phyloP scores from a whole-genome alignment of 768 basidiomycete genomes.

The Boletus rubroflammeus region DNA sequence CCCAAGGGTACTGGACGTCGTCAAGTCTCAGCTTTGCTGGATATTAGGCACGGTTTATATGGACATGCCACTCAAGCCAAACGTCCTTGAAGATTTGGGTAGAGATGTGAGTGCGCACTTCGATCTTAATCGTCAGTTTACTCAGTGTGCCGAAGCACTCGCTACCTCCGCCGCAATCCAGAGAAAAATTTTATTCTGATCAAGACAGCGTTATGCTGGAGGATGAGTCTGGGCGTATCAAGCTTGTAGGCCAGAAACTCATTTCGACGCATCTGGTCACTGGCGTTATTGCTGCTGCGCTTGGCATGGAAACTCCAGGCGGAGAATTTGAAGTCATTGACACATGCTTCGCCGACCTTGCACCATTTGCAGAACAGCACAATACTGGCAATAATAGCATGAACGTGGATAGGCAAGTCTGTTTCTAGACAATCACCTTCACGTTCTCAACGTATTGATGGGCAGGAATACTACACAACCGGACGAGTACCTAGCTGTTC shows the following conservation, averaged over 20 bases:
- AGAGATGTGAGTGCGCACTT: conserved; percentile 66
- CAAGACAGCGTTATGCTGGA: conserved; percentile 87
- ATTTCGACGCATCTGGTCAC: conserved; percentile 69
- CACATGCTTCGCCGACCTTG: conserved; percentile 78
- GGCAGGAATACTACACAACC: conserved; percentile 19
- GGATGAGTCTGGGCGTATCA: conserved; percentile 92
- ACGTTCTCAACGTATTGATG: conserved; percentile 8
- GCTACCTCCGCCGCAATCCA: conserved; percentile 78
- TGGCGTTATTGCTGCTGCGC: conserved; percentile 83
- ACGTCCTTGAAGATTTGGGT: conserved; percentile 93
- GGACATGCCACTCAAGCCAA: conserved; percentile 99
- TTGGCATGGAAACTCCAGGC: conserved; percentile 83
- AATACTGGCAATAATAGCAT: conserved; percentile 38
- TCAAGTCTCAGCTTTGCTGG: conserved; percentile 82
- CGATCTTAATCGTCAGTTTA: conserved; percentile 2
- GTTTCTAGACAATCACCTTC: neutral
- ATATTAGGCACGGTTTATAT: conserved; percentile 95
- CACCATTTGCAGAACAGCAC: conserved; percentile 43
- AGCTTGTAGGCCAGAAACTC: conserved; percentile 75
- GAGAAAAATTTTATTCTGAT: conserved; percentile 67
- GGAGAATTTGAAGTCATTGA: conserved; percentile 96
- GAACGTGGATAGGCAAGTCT: conserved; percentile 63
- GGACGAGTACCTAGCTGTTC: conserved; percentile 79
- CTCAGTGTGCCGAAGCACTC: conserved; percentile 59
- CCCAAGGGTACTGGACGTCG: conserved; percentile 82